Evolutionary conservation across 2,329 filamentous ascomycete genomes (phyloP).

Genomic region (Zalaria obscura): DNA sequence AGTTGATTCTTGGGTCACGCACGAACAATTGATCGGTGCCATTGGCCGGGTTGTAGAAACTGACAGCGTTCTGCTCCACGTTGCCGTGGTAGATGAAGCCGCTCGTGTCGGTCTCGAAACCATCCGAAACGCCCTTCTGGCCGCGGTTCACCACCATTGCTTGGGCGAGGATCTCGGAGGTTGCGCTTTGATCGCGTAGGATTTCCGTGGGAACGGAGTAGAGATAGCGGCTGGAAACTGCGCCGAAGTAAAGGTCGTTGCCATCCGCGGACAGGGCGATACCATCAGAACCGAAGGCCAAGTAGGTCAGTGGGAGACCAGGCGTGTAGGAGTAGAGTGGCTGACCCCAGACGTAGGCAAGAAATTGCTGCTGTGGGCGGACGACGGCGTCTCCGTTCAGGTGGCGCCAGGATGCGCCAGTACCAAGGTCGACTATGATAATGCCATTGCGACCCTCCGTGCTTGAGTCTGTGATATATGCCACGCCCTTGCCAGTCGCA

Average conservation of each 20-base stretch:
- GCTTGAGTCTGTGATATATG: conserved; percentile 39
- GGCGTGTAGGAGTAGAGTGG: conserved; percentile 29
- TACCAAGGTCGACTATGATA: conserved; percentile 35
- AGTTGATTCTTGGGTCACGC: conserved; percentile 32
- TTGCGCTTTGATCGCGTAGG: conserved; percentile 23
- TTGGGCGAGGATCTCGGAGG: conserved; percentile 30
- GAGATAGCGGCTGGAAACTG: conserved; percentile 29
- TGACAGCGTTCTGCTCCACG: conserved; percentile 35
- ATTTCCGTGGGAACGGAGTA: conserved; percentile 30
- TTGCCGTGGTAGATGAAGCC: conserved; percentile 35
- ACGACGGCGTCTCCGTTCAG: conserved; percentile 29
- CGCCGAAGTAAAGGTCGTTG: conserved; percentile 31
- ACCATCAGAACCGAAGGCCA: conserved; percentile 34
- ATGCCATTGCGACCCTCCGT: conserved; percentile 35
- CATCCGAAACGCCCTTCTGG: conserved; percentile 37
- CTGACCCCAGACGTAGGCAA: conserved; percentile 34
- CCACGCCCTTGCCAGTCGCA: conserved; percentile 29
- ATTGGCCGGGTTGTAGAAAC: conserved; percentile 31
- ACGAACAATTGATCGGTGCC: conserved; percentile 29
- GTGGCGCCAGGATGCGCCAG: conserved; percentile 35
- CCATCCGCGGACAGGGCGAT: conserved; percentile 37
- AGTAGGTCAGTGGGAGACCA: conserved; percentile 21
- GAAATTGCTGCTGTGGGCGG: conserved; percentile 28
- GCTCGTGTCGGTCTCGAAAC: conserved; percentile 38
- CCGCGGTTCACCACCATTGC: conserved; percentile 27